Percentiles rank a stretch among this genome's conserved stretches.
Evolutionary conservation across 345 rosid species (phyloP).

Genomic region (Boechera divaricarpa): DNA sequence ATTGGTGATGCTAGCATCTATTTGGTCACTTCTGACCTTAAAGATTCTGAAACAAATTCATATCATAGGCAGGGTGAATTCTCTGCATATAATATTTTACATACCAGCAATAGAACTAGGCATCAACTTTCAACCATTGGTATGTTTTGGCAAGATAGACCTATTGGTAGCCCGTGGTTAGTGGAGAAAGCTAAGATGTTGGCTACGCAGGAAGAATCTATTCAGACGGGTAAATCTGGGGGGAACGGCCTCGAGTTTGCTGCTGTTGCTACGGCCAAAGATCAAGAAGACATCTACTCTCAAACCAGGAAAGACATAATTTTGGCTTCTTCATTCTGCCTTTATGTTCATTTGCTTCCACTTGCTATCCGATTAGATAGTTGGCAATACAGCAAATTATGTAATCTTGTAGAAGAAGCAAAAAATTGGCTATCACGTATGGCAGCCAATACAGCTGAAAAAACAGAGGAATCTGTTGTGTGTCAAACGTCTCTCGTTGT

Average conservation of each 20-base stretch:
- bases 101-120: slow-evolving; percentile 52
- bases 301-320: slow-evolving; percentile 65
- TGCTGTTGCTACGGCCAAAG: slow-evolving; percentile 58
- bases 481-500: slow-evolving; percentile 68
- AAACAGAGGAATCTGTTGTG: slow-evolving; percentile 41
- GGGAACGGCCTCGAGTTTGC: slow-evolving; percentile 77
- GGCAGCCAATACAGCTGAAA: slow-evolving; percentile 42
- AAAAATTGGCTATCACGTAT: slow-evolving; percentile 51
- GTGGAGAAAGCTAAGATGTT: slow-evolving; percentile 76
- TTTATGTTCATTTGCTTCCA: slow-evolving; percentile 64
- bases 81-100: slow-evolving; percentile 60
- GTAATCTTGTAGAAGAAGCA: slow-evolving; percentile 57
- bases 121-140: slow-evolving; percentile 61
- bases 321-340: slow-evolving; percentile 63
- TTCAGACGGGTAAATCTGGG: slow-evolving; percentile 50
- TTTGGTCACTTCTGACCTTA: slow-evolving; percentile 56
- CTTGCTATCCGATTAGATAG: slow-evolving; percentile 52
- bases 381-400: slow-evolving; percentile 56
- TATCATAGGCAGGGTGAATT: slow-evolving; percentile 47
- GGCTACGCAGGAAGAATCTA: slow-evolving; percentile 64
- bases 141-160: slow-evolving; percentile 79
- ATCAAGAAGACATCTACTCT: slow-evolving; percentile 60
- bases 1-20: slow-evolving; percentile 63
- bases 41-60: slow-evolving; percentile 45
- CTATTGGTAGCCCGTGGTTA: slow-evolving; percentile 66